These are phyloP conservation scores for Fusarium torreyae DNA, from an alignment of 2,329 filamentous ascomycete species.

Conservation along the genomic window DNA sequence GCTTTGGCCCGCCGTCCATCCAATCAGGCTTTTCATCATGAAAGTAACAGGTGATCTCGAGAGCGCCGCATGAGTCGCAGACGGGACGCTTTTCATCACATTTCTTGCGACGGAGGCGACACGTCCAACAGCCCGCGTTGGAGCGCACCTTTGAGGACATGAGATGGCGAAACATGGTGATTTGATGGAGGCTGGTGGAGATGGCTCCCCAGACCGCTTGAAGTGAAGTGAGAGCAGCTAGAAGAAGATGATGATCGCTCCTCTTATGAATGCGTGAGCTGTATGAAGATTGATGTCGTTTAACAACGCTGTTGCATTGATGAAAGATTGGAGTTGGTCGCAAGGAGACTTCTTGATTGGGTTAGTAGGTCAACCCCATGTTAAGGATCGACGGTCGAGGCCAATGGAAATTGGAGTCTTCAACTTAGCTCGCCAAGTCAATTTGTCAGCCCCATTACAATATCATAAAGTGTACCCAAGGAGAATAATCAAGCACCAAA, in stretches of 20 bases:
- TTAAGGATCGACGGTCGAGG: conserved; percentile 34
- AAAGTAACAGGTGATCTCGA: conserved; percentile 72
- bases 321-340: conserved; percentile 11
- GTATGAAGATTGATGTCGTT: conserved; percentile 3
- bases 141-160: conserved; percentile 56
- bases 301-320: conserved; percentile 12
- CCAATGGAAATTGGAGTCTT: conserved; percentile 26
- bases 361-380: conserved; percentile 31
- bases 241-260: not conserved
- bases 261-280: not conserved
- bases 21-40: conserved; percentile 68
- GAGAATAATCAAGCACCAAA: too few species aligned
- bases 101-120: conserved; percentile 73
- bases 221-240: too few species aligned
- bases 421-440: conserved; percentile 14
- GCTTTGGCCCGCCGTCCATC: conserved; percentile 68
- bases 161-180: conserved; percentile 50
- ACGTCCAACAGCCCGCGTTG: conserved; percentile 72
- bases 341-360: conserved; percentile 28
- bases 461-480: too few species aligned
- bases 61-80: conserved; percentile 65
- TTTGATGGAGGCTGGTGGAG: not conserved
- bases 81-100: conserved; percentile 69
- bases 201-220: conserved; percentile 1
- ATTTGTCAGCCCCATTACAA: not conserved